Evolutionary conservation across 805 yeast species (phyloP).

Genomic region (Danielia reshetovae): DNA sequence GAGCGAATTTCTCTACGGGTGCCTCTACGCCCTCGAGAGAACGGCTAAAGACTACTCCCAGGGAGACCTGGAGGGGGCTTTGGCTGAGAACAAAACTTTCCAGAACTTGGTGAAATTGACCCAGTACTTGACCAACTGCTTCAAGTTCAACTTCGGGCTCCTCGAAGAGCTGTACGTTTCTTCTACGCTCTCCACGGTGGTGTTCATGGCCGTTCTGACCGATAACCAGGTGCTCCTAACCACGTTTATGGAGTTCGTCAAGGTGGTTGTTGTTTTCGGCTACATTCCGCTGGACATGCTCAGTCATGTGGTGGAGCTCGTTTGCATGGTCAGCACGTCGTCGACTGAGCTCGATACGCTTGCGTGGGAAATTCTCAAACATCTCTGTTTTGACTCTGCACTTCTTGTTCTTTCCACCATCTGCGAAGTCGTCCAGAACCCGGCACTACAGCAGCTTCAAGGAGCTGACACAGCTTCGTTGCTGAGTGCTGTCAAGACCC

Average conservation of each 20-base stretch:
- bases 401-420: constrained; percentile 22
- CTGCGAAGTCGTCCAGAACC: constrained; percentile 19
- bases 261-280: constrained; percentile 43
- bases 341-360: constrained; percentile 31
- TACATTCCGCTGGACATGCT: constrained; percentile 40
- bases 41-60: constrained; percentile 6
- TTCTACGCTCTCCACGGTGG: constrained; percentile 28
- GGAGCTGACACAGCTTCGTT: constrained; percentile 1
- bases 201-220: constrained; percentile 38
- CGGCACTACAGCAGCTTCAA: constrained; percentile 17
- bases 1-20: constrained; percentile 10
- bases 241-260: constrained; percentile 39
- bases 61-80: constrained; percentile 3
- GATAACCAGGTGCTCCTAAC: constrained; percentile 32
- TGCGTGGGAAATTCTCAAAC: constrained; percentile 37
- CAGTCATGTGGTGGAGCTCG: constrained; percentile 35
- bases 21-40: constrained; percentile 12
- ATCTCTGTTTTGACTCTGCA: constrained; percentile 35
- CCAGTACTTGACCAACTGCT: constrained; percentile 38
- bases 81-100: constrained; percentile 8
- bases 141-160: constrained; percentile 44
- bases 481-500: background rate
- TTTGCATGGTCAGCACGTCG: constrained; percentile 39
- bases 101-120: constrained; percentile 20
- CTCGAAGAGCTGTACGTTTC: constrained; percentile 37